Evolutionary conservation across 2,329 filamentous ascomycete species (phyloP).

Genomic region (Exophiala sideris): DNA sequence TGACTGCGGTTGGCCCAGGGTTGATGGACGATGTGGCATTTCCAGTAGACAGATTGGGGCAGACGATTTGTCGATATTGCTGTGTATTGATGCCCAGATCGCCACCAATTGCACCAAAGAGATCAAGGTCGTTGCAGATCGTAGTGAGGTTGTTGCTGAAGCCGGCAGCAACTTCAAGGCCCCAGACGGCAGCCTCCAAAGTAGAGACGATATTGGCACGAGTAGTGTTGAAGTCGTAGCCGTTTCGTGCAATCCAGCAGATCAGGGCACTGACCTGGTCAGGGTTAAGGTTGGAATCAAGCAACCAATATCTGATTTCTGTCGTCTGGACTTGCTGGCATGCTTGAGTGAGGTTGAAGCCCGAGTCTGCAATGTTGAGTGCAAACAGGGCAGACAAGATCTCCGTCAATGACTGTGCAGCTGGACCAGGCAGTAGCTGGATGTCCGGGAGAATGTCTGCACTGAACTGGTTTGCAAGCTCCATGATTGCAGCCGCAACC

Average conservation of each 20-base stretch:
- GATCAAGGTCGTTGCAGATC: constrained; percentile 21
- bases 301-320: constrained; percentile 12
- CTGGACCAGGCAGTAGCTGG: constrained; percentile 12
- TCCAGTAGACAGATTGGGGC: constrained; percentile 13
- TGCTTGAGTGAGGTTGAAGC: constrained; percentile 15
- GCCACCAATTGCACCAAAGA: constrained; percentile 20
- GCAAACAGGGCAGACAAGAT: constrained; percentile 22
- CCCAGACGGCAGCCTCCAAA: constrained; percentile 21
- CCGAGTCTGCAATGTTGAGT: constrained; percentile 21
- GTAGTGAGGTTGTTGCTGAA: constrained; percentile 17
- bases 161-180: constrained; percentile 16
- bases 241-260: constrained; percentile 18
- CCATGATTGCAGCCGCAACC: constrained; percentile 6
- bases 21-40: constrained; percentile 9
- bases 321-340: constrained; percentile 17
- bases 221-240: constrained; percentile 21
- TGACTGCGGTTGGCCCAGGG: constrained; percentile 9
- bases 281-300: constrained; percentile 14
- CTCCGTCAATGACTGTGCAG: constrained; percentile 7
- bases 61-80: constrained; percentile 16
- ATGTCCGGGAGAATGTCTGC: constrained; percentile 16
- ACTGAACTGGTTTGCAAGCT: constrained; percentile 6
- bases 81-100: constrained; percentile 19
- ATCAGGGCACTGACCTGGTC: constrained; percentile 18
- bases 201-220: constrained; percentile 15